Percentiles rank a stretch among this genome's conserved stretches.
Conservation (phyloP, 805 yeast species). For the Ogataea henricii region DNA sequence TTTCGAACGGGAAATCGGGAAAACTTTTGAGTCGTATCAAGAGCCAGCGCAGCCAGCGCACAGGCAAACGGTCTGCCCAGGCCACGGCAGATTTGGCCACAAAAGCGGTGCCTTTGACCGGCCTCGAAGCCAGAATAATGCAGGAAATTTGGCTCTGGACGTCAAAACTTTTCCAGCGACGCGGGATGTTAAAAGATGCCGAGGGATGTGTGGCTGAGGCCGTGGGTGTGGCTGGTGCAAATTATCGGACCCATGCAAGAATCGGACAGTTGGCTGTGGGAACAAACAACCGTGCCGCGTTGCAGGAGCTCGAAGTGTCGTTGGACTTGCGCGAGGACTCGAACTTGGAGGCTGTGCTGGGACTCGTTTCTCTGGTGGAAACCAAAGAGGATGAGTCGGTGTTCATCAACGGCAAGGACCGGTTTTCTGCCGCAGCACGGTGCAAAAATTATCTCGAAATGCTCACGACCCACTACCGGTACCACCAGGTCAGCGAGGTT, state of each 20-base stretch:
- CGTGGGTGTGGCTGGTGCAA: conserved; percentile 47
- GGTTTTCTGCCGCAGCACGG: conserved; percentile 61
- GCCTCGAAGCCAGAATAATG: conserved; percentile 41
- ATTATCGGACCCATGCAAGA: conserved; percentile 49
- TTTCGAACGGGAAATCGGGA: conserved; percentile 17
- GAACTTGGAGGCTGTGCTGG: conserved; percentile 55
- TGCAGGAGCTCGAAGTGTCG: conserved; percentile 66
- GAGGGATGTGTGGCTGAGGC: conserved; percentile 76
- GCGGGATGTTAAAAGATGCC: conserved; percentile 58
- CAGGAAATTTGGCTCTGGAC: conserved; percentile 78
- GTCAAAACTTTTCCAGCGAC: conserved; percentile 60
- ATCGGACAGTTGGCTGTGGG: conserved; percentile 47
- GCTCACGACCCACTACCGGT: conserved; percentile 42
- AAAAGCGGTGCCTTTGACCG: conserved; percentile 12
- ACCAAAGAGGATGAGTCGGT: conserved; percentile 1
- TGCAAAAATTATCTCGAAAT: conserved; percentile 48
- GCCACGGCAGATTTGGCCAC: not conserved
- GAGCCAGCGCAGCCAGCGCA: conserved; percentile 7
- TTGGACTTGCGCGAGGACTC: conserved; percentile 47
- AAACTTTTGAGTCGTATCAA: conserved; percentile 17
- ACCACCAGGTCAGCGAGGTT: conserved; percentile 52
- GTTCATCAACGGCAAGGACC: conserved; percentile 58
- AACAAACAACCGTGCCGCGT: conserved; percentile 42
- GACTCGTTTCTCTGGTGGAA: conserved; percentile 52
- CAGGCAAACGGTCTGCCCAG: not conserved